Evolutionary conservation across 2,329 filamentous ascomycete species (phyloP).

Genomic region (Keithomyces neogunnii): DNA sequence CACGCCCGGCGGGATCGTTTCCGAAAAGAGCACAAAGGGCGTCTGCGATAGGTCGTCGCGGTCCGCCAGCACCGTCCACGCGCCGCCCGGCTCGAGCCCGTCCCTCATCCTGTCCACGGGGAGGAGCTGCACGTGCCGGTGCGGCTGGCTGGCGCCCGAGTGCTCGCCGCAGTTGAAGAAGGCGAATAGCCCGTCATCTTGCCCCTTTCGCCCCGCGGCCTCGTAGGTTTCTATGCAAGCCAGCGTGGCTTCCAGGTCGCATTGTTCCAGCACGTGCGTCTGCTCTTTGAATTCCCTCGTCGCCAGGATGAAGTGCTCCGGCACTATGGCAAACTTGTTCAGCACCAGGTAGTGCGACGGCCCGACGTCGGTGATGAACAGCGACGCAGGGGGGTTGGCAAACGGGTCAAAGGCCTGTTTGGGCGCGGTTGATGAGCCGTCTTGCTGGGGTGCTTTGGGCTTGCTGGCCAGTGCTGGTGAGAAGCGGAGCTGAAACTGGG

Average conservation of each 20-base stretch:
- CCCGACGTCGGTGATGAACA: constrained; percentile 43
- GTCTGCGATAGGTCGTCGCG: constrained; percentile 20
- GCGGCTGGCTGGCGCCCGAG: constrained; percentile 64
- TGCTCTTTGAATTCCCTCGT: constrained; percentile 58
- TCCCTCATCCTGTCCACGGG: constrained; percentile 55
- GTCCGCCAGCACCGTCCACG: constrained; percentile 44
- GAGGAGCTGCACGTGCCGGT: constrained; percentile 64
- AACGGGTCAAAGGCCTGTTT: constrained; percentile 53
- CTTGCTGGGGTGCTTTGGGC: constrained; percentile 39
- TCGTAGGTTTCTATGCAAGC: constrained; percentile 52
- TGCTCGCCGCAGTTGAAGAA: constrained; percentile 64
- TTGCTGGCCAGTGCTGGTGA: constrained; percentile 62
- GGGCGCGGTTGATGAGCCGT: constrained; percentile 16
- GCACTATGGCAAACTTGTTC: constrained; percentile 68
- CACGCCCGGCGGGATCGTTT: constrained; percentile 26
- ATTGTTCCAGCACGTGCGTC: constrained; percentile 50
- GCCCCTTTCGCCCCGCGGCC: neutral
- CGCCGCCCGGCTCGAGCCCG: constrained; percentile 28
- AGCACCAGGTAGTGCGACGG: constrained; percentile 56
- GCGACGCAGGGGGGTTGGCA: constrained; percentile 44
- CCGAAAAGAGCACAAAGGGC: constrained; percentile 38
- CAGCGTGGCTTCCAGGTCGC: constrained; percentile 53
- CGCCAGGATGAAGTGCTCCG: constrained; percentile 63
- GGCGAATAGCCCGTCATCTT: constrained; percentile 40
- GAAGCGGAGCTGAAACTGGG: constrained; percentile 64